A percentile compares a stretch with the other conserved stretches of the same genome.
Conservation (phyloP, 75 land plant genomes). For the Picea sitchensis region DNA sequence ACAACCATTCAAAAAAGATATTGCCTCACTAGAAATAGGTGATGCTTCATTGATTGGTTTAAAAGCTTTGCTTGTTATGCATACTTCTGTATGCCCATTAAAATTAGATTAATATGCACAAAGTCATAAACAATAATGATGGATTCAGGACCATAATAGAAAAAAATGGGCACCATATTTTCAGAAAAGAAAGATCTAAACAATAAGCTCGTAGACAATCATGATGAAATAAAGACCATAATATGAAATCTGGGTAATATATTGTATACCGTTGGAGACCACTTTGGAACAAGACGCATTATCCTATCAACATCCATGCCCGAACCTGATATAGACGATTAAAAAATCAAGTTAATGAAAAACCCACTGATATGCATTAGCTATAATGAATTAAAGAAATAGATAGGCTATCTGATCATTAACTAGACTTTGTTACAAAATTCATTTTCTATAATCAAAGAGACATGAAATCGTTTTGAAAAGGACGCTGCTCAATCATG, state of each 20-base stretch:
- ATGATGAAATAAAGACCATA: not conserved
- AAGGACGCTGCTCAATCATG: not conserved
- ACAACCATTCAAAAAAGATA: too few relatives aligned
- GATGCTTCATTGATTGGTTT: not conserved
- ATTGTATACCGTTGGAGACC: conserved; percentile 61
- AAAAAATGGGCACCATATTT: too few relatives aligned
- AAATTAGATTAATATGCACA: too few relatives aligned
- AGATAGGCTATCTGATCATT: not conserved
- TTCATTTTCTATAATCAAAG: not conserved
- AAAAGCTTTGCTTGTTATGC: not conserved
- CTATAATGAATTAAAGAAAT: not conserved
- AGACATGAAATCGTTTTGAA: not conserved
- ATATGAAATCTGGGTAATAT: not conserved
- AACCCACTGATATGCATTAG: not conserved
- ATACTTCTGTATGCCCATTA: too few relatives aligned
- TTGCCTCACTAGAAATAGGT: not conserved
- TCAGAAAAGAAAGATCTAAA: not conserved
- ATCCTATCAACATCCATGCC: conserved; percentile 46
- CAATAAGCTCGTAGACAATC: not conserved
- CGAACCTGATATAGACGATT: conserved; percentile 15
- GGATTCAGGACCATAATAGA: too few relatives aligned
- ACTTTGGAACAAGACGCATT: conserved; percentile 47
- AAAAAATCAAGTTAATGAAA: not conserved
- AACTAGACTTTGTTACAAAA: not conserved
- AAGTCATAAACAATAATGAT: too few relatives aligned